Evolutionary conservation across 2,329 filamentous ascomycete species (phyloP).

Genomic region (Coniochaeta sp.): DNA sequence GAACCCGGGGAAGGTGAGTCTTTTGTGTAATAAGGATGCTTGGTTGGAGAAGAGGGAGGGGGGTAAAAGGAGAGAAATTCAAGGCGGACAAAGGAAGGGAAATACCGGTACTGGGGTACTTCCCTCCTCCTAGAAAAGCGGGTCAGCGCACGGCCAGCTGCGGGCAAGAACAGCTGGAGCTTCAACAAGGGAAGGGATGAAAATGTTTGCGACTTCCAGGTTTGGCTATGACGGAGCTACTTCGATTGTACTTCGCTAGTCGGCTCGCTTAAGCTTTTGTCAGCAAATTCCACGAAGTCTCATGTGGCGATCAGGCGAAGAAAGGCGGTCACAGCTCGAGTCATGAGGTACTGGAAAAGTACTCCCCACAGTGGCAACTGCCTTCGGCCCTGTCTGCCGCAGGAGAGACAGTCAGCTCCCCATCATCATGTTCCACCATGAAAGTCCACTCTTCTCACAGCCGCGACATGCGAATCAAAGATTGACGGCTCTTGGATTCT

Average conservation of each 20-base stretch:
- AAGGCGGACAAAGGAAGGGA: not conserved
- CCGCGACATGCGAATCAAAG: too few relatives aligned
- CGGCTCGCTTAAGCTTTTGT: not conserved
- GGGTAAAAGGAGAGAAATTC: conserved; percentile 6
- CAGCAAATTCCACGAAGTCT: not conserved
- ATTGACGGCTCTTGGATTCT: too few relatives aligned
- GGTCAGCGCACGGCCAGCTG: not conserved
- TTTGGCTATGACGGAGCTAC: not conserved
- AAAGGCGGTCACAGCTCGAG: not conserved
- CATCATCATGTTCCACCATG: too few relatives aligned
- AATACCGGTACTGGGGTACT: not conserved
- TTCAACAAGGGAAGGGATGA: not conserved
- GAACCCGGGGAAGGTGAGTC: conserved; percentile 10
- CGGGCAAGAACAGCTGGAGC: not conserved
- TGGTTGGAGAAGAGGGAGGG: conserved; percentile 4
- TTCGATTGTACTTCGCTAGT: not conserved
- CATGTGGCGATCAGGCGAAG: not conserved
- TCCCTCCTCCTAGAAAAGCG: not conserved
- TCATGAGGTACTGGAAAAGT: not conserved
- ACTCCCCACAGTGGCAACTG: not conserved
- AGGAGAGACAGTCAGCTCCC: too few relatives aligned
- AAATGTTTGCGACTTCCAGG: not conserved
- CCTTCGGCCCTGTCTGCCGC: too few relatives aligned
- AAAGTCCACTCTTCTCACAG: too few relatives aligned
- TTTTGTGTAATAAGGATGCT: conserved; percentile 2